Base-by-base conservation (phyloP, 345 rosid species). In the Acer campestre region DNA sequence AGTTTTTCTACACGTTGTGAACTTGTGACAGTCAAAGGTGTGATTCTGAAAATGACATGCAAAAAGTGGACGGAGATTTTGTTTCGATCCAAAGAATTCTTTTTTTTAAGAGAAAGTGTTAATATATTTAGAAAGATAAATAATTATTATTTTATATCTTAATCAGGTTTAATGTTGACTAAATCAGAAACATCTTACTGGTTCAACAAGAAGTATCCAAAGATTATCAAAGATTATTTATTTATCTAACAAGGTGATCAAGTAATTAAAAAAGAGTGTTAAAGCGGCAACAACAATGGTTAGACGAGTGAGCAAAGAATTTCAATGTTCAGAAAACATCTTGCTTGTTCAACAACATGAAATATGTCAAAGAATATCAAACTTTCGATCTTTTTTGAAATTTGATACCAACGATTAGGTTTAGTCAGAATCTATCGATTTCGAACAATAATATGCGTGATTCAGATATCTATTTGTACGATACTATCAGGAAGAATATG, bases 271-370 rank as follows among this genome's bases (percentile, higher is more conserved):
- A 2, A 31, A 14, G 51, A 42, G 77, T 74, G 70, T 48, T 49
- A 48, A 74, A 64, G 16, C 77, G n/a, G 77, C 61, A 65, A 65
- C 61, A 51, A 75, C 13, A 46, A 51, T 7, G 22, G 63, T 35
- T 18, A 49, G 20, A 0, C 61, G 35, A 75, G n/a, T 61, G 68
- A 65, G 22, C 65, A 20, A 51, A 22, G 65, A 67, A 75, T 75
- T 63, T 64, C 11, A 42, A 9, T 42, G 10, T 42, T 42, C 46
- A 42, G 10, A 42, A 42, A 35, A 35, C 38, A 35, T 4, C 38
- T 4, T 35, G 38, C 38, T 35, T 4, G 38, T 4, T 35, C 38
- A 35, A 35, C 35, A 31, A 31, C 35, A 3, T 31, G 38, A 35
- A 35, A 6, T 35, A 35, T n/a, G n/a, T 35, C 38, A 6, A 35